Evolutionary conservation across 2,329 filamentous ascomycete species (phyloP).

Genomic region (Verticillium zaregamsianum): DNA sequence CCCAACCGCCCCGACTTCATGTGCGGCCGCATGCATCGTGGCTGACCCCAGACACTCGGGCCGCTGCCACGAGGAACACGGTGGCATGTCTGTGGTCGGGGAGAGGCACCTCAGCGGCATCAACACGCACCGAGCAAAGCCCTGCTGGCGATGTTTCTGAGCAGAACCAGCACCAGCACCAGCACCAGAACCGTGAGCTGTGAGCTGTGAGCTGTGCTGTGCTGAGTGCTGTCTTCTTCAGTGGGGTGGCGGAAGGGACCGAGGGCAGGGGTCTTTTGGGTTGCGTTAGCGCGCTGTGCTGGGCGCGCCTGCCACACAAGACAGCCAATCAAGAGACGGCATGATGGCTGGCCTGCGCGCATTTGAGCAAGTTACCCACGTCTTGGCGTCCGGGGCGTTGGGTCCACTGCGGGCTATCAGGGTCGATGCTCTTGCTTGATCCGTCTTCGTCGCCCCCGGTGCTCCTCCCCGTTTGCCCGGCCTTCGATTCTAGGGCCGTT

Average conservation of each 20-base stretch:
- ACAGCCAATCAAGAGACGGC: not conserved
- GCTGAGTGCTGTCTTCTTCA: not conserved
- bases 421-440: not conserved
- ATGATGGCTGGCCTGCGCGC: not conserved
- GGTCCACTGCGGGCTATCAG: not conserved
- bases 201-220: too few species aligned
- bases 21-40: not conserved
- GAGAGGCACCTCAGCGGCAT: not conserved
- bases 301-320: not conserved
- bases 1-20: not conserved
- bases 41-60: not conserved
- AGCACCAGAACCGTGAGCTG: not conserved
- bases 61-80: not conserved
- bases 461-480: not conserved
- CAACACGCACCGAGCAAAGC: not conserved
- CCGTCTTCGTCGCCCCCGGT: not conserved
- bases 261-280: not conserved
- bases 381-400: not conserved
- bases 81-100: not conserved
- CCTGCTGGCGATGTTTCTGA: not conserved
- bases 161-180: not conserved
- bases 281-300: not conserved
- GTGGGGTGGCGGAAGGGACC: not conserved
- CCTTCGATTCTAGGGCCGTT: not conserved
- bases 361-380: constrained; percentile 10